Percentiles rank a stretch among this genome's conserved stretches.
phyloP scores from a whole-genome alignment of 371 early-diverging fungal species.

The Coemansia sp. region DNA sequence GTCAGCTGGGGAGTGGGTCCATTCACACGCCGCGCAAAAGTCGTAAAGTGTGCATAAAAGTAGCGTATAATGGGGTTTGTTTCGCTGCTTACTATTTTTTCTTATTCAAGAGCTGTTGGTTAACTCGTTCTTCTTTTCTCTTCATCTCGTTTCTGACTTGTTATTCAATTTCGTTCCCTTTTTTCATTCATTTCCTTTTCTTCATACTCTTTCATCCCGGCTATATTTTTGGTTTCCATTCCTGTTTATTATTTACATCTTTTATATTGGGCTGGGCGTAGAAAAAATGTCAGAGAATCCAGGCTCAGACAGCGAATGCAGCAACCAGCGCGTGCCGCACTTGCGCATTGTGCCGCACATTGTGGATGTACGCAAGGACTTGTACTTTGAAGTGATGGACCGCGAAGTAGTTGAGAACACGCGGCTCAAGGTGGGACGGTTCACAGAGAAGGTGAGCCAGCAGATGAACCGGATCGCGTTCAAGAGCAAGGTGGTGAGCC shows the following conservation, averaged over 20 bases:
- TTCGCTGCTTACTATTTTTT: neutral
- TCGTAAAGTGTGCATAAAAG: neutral
- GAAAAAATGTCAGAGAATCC: neutral
- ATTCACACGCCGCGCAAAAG: neutral
- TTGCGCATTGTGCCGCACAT: constrained; percentile 79
- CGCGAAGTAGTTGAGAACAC: constrained; percentile 70
- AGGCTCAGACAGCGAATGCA: constrained; percentile 4
- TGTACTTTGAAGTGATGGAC: constrained; percentile 81
- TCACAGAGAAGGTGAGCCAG: constrained; percentile 69
- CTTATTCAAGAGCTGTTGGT: neutral
- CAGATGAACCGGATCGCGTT: constrained; percentile 76
- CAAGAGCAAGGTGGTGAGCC: constrained; percentile 90
- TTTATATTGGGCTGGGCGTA: constrained; percentile 3
- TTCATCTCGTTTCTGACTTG: neutral
- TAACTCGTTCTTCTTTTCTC: neutral
- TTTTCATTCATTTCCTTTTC: neutral
- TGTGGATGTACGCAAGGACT: constrained; percentile 66
- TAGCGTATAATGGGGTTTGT: neutral
- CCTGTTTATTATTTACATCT: too few relatives aligned
- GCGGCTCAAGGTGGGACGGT: constrained; percentile 76
- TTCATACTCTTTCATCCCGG: constrained; percentile 2
- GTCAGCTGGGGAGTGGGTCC: neutral
- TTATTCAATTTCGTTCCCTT: neutral
- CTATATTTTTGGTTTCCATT: neutral
- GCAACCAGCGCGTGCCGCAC: constrained; percentile 55